Evolutionary conservation across 768 basidiomycete genomes (phyloP).

Genomic region (Amanita molliuscula): DNA sequence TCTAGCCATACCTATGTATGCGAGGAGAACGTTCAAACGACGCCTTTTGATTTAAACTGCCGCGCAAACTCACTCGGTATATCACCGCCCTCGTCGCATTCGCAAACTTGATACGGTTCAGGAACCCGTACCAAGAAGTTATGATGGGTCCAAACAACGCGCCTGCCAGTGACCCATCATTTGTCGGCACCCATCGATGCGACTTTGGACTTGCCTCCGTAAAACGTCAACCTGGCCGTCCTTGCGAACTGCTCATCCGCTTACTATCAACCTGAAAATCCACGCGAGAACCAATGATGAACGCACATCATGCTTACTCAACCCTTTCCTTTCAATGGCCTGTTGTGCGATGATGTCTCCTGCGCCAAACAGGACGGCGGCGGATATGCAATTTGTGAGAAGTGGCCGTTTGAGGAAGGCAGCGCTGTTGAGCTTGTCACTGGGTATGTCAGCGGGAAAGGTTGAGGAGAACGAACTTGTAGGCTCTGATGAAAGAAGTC

Average conservation of each 20-base stretch:
- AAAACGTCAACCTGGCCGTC: conserved; percentile 57
- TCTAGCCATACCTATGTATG: conserved; percentile 65
- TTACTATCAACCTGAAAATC: neutral
- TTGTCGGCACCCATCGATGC: neutral
- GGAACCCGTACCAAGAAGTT: conserved; percentile 72
- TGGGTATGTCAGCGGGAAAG: neutral
- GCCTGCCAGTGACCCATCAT: conserved; percentile 23
- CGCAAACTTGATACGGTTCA: conserved; percentile 62
- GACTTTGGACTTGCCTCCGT: conserved; percentile 42
- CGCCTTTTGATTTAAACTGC: neutral
- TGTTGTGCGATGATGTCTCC: conserved; percentile 87
- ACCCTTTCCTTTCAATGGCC: conserved; percentile 59
- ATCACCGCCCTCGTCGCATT: conserved; percentile 46
- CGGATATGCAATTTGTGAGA: conserved; percentile 53
- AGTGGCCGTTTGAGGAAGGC: conserved; percentile 53
- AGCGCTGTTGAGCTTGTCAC: conserved; percentile 27
- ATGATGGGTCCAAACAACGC: conserved; percentile 72
- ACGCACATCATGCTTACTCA: conserved; percentile 62
- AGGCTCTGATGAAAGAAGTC: conserved; percentile 25
- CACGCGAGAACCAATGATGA: neutral
- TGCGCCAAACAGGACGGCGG: conserved; percentile 56
- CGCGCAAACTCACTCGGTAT: conserved; percentile 40
- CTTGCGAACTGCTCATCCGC: conserved; percentile 32
- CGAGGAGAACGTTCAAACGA: neutral
- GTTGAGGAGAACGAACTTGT: conserved; percentile 22